A percentile compares a stretch with the other conserved stretches of the same genome.
phyloP scores from a whole-genome alignment of 371 early-diverging fungal genomes.

The Rhizopus arrhizus region DNA sequence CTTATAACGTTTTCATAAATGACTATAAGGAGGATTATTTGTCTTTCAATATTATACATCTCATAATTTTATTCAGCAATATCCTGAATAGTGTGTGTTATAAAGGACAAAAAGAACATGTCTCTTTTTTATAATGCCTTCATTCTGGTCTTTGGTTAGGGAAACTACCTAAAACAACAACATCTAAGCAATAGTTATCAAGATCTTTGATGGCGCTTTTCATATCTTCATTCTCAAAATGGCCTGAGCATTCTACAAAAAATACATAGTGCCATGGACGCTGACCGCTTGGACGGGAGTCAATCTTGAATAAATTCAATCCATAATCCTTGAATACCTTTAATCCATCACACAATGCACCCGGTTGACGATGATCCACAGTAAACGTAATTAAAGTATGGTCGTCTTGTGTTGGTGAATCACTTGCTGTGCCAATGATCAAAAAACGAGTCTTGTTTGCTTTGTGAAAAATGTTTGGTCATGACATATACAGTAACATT shows the following conservation, averaged over 20 bases:
- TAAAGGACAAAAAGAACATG: no score
- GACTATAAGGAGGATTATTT: no score
- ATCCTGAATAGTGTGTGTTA: no score
- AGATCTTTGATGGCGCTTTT: constrained; percentile 65
- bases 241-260: constrained; percentile 86
- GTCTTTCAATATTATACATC: no score
- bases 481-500: background rate
- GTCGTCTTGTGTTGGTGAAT: constrained; percentile 73
- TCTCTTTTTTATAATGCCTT: background rate
- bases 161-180: constrained; percentile 83
- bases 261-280: constrained; percentile 92
- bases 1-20: no score
- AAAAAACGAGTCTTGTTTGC: constrained; percentile 92
- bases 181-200: constrained; percentile 71
- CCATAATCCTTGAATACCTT: constrained; percentile 79
- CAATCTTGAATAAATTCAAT: constrained; percentile 89
- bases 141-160: constrained; percentile 69
- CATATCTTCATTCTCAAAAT: constrained; percentile 70
- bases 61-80: no score
- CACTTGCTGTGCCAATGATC: constrained; percentile 77
- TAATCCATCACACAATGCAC: constrained; percentile 86
- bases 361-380: constrained; percentile 88
- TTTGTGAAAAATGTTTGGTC: constrained; percentile 18
- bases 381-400: constrained; percentile 83
- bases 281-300: constrained; percentile 83